A percentile compares a stretch with the other conserved stretches of the same genome.
Evolutionary conservation across 2,329 filamentous ascomycete species (phyloP).

Genomic region (Clarireedia paspali): DNA sequence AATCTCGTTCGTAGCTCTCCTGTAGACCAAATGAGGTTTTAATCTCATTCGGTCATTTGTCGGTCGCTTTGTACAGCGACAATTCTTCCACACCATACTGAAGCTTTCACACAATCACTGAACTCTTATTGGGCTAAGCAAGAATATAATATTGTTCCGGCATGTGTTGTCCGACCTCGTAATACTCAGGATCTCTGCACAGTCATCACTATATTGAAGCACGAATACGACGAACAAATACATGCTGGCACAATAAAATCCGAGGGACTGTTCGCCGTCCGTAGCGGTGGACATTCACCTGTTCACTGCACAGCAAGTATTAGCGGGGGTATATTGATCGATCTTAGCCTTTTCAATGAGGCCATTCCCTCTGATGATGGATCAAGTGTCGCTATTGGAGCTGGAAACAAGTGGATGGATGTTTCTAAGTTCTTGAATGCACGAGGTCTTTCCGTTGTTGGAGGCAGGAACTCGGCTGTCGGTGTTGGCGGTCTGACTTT

Average conservation of each 20-base stretch:
- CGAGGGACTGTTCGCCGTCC: conserved; percentile 17
- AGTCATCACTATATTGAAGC: conserved; percentile 6
- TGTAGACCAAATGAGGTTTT: too few relatives aligned
- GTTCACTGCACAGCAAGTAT: conserved; percentile 42
- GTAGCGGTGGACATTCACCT: conserved; percentile 20
- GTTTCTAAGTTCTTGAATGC: conserved; percentile 21
- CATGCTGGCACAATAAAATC: background rate
- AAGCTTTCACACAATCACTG: background rate
- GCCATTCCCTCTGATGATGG: conserved; percentile 22
- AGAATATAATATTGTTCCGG: conserved; percentile 4
- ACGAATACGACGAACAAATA: background rate
- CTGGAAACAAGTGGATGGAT: conserved; percentile 32
- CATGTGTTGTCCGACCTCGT: conserved; percentile 10
- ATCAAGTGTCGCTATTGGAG: conserved; percentile 27
- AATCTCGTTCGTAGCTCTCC: too few relatives aligned
- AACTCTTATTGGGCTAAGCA: conserved; percentile 11
- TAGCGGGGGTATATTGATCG: conserved; percentile 41
- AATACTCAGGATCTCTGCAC: conserved; percentile 4
- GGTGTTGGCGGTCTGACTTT: conserved; percentile 19
- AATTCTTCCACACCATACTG: too few relatives aligned
- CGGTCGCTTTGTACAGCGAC: too few relatives aligned
- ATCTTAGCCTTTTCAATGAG: conserved; percentile 31
- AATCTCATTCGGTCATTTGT: too few relatives aligned
- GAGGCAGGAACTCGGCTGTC: conserved; percentile 30
- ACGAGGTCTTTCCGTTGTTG: conserved; percentile 30